Evolutionary conservation across 805 yeast species (phyloP).

Genomic region (Hanseniaspora hatyaiensis): DNA sequence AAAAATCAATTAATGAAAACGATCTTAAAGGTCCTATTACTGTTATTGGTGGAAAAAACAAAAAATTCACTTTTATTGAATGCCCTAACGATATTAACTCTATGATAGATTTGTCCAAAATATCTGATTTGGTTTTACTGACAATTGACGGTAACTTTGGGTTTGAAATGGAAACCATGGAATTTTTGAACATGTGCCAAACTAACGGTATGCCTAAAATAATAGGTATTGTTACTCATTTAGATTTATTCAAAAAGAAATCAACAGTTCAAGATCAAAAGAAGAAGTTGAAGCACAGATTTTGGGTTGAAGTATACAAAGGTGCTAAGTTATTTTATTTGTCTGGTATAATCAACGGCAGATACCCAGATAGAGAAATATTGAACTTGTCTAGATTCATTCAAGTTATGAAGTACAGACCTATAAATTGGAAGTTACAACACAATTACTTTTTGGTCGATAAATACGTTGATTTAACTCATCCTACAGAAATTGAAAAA

Average conservation of each 20-base stretch:
- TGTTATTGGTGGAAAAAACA: conserved; percentile 86
- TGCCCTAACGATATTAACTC: conserved; percentile 82
- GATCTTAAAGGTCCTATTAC: conserved; percentile 86
- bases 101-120: conserved; percentile 91
- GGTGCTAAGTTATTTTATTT: conserved; percentile 93
- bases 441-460: conserved; percentile 91
- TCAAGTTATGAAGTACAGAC: conserved; percentile 95
- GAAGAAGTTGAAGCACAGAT: conserved; percentile 80
- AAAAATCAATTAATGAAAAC: conserved; percentile 63
- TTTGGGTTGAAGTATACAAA: conserved; percentile 98
- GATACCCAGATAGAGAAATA: conserved; percentile 95
- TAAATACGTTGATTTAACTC: conserved; percentile 85
- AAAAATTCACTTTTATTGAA: conserved; percentile 86
- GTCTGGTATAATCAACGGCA: conserved; percentile 90
- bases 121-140: conserved; percentile 81
- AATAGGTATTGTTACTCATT: conserved; percentile 87
- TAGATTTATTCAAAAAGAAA: conserved; percentile 84
- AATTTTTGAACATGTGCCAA: conserved; percentile 85
- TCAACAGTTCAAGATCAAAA: conserved; percentile 83
- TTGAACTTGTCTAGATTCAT: conserved; percentile 83
- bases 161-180: conserved; percentile 99
- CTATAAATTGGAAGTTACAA: conserved; percentile 98
- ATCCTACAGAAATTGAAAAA: conserved; percentile 63
- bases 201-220: conserved; percentile 99
- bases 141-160: conserved; percentile 96